Conservation (phyloP, 2,329 filamentous ascomycete genomes). For the Aspergillus piperis region DNA sequence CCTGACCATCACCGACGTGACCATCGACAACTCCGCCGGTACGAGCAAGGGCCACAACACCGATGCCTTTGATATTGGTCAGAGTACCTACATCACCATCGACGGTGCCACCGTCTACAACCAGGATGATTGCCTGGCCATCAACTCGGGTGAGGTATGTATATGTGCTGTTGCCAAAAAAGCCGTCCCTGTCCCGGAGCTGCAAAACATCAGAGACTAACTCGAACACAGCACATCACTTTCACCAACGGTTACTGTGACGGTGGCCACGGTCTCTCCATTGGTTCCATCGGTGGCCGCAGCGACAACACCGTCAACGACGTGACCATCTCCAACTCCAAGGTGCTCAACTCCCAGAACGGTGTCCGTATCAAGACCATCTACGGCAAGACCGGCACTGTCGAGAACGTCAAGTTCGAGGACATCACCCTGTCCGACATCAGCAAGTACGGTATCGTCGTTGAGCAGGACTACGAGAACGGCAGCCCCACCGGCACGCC, state of each 20-base stretch:
- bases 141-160: conserved; percentile 53
- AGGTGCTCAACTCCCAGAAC: conserved; percentile 46
- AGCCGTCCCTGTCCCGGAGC: too few relatives aligned
- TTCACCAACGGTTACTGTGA: conserved; percentile 50
- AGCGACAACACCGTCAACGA: conserved; percentile 55
- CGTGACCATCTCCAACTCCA: conserved; percentile 53
- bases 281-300: conserved; percentile 48
- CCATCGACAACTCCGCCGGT: conserved; percentile 60
- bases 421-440: conserved; percentile 55
- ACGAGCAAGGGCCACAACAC: conserved; percentile 56
- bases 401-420: conserved; percentile 55
- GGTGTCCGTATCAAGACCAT: conserved; percentile 52
- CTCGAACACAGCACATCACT: conserved; percentile 41
- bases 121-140: conserved; percentile 63
- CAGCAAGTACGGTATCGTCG: conserved; percentile 52
- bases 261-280: conserved; percentile 37
- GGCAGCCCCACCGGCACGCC: conserved; percentile 43
- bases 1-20: conserved; percentile 54
- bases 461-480: conserved; percentile 58
- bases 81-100: conserved; percentile 53
- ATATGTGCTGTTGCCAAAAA: too few relatives aligned
- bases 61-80: conserved; percentile 61
- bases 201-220: background rate
- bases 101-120: conserved; percentile 57
- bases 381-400: conserved; percentile 53